phyloP scores from a whole-genome alignment of 306 rosid species.

The Glycine tomentella region DNA sequence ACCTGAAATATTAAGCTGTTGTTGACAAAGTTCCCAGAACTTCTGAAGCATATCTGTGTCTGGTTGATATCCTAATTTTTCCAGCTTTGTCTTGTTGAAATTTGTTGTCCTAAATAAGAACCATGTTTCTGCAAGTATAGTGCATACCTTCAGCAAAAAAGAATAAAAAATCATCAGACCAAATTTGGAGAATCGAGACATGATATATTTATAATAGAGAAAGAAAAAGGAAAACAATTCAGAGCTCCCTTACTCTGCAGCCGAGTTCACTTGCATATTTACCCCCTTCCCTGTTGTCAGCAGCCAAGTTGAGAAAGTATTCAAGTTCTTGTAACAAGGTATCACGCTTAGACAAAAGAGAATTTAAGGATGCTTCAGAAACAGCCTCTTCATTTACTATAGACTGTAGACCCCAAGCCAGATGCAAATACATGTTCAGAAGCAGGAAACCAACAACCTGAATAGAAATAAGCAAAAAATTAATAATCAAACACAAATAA shows the following conservation, averaged over 20 bases:
- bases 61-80: conserved; percentile 75
- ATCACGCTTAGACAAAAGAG: conserved; percentile 68
- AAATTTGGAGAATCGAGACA: conserved; percentile 36
- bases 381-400: conserved; percentile 60
- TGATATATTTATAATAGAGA: conserved; percentile 9
- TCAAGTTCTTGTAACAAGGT: conserved; percentile 73
- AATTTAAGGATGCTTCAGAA: conserved; percentile 66
- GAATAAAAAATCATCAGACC: conserved; percentile 51
- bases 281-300: conserved; percentile 59
- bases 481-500: conserved; percentile 42
- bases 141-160: conserved; percentile 70
- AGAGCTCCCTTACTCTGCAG: conserved; percentile 70
- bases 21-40: conserved; percentile 86
- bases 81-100: conserved; percentile 69
- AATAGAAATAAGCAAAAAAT: conserved; percentile 46
- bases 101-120: conserved; percentile 59
- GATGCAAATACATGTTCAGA: conserved; percentile 73
- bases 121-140: conserved; percentile 73
- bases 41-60: conserved; percentile 60
- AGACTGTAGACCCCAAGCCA: conserved; percentile 76
- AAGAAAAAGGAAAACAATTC: conserved; percentile 39
- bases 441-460: conserved; percentile 91
- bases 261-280: conserved; percentile 73
- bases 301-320: conserved; percentile 63
- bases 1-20: conserved; percentile 82